Evolutionary conservation across 179 eudicot species (phyloP), one percentile per base, ranked within the genome.

Genomic region (Carnegiea gigantea): DNA sequence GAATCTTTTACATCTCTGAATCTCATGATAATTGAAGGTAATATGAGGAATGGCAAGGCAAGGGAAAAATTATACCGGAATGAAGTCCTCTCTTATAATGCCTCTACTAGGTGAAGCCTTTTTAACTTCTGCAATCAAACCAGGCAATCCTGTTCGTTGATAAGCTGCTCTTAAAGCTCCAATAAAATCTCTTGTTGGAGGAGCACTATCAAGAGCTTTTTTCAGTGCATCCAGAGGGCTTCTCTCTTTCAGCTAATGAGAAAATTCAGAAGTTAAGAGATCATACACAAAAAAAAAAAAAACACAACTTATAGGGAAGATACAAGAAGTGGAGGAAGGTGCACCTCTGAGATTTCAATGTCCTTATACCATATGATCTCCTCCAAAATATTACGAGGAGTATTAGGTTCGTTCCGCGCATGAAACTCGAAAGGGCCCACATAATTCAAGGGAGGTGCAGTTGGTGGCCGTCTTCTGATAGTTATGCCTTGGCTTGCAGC

Each of bases 101-200:
- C 99, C 99, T 87, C 97, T 91, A 87, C 98, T 94, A n/a, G 98
- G 99, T 71, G 99, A 96, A 80, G 98, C 99, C 89, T 96, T 96
- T 85, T 96, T 96, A 85, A 96, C 99, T 91, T 96, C 99, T 43
- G 99, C 99, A 87, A 96, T 96, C 80, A 96, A 84, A 48, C 88
- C 96, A 81, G 99, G 99, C 77, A 92, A 85, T 33, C 92, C 95
- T 68, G 97, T 96, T 75, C 92, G 88, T 76, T 81, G 79, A 77
- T 92, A 76, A 79, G 99, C 85, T 44, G 88, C 90, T 82, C 89
- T 92, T 62, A 96, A 89, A 83, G 99, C 98, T 81, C 93, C 95
- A 65, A 90, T 38, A 75, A 96, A 96, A 83, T 96, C 96, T 83
- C 92, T 91, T 77, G 86, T 73, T 11, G 96, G 97, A 72, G 93